phyloP scores from a whole-genome alignment of 176 grass and related monocot genomes.

The Bromus sterilis region DNA sequence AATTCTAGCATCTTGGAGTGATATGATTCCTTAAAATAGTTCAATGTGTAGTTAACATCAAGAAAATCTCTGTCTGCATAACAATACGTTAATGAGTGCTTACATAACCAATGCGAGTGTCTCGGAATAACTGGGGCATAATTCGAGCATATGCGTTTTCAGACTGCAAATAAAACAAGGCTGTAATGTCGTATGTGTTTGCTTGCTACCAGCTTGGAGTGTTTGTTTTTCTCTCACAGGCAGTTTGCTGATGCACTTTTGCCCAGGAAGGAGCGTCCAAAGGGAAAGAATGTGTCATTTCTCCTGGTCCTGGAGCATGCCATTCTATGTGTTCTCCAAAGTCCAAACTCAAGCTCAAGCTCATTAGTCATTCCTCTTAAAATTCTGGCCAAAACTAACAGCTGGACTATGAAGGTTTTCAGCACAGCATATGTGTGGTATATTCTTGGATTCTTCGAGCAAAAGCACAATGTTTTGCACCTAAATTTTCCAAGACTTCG shows the following conservation, averaged over 20 bases:
- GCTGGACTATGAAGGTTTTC: background rate
- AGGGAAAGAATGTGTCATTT: background rate
- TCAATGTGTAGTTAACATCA: background rate
- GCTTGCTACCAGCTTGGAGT: conserved; percentile 16
- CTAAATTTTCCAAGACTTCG: background rate
- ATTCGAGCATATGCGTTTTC: conserved; percentile 37
- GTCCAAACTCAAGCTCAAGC: no score
- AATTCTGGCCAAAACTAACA: background rate
- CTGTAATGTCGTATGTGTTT: background rate
- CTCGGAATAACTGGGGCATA: conserved; percentile 29
- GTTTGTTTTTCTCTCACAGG: conserved; percentile 25
- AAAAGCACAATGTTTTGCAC: background rate
- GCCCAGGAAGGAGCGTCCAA: conserved; percentile 14
- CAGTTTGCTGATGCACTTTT: background rate
- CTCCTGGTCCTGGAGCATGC: background rate
- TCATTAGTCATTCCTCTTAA: background rate
- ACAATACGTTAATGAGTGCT: conserved; percentile 17
- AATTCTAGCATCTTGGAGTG: background rate
- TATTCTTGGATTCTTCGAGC: background rate
- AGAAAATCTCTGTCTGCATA: conserved; percentile 2
- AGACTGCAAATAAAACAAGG: conserved; percentile 22
- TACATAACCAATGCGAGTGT: conserved; percentile 17
- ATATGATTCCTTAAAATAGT: background rate
- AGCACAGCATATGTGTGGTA: background rate
- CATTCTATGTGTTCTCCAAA: background rate